Percentiles rank a stretch among this genome's conserved stretches.
Conservation (phyloP, 108 stramenopile genomes). For the Schizochytrium sp. region DNA sequence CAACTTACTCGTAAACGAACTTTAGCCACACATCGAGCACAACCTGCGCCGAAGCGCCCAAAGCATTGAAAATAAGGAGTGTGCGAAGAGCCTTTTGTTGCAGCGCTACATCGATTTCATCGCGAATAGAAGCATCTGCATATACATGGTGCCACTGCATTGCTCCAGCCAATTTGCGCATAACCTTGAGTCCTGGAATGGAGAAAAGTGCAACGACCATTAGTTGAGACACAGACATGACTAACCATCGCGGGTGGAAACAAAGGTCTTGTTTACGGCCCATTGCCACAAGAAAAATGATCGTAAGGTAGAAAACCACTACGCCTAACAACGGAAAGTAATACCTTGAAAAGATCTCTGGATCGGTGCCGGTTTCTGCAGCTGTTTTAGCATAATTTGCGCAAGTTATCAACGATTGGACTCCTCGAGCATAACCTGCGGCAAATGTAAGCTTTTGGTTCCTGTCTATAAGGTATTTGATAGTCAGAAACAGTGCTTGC, state of each 20-base stretch:
- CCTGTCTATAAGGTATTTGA: neutral
- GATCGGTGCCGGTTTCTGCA: constrained; percentile 26
- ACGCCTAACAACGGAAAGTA: constrained; percentile 35
- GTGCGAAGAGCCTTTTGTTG: neutral
- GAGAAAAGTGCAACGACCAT: constrained; percentile 43
- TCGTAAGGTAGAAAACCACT: constrained; percentile 4
- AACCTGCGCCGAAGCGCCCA: constrained; percentile 38
- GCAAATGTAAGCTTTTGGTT: constrained; percentile 38
- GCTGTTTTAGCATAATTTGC: constrained; percentile 51
- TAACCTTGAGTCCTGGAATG: constrained; percentile 30
- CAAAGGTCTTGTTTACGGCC: neutral
- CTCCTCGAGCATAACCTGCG: constrained; percentile 16
- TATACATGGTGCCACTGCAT: constrained; percentile 14
- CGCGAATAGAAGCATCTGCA: neutral
- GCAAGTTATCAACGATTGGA: constrained; percentile 45
- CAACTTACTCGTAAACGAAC: constrained; percentile 46
- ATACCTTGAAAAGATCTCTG: constrained; percentile 15
- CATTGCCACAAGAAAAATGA: constrained; percentile 51
- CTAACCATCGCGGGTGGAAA: constrained; percentile 54
- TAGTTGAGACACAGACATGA: constrained; percentile 58
- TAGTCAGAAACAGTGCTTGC: constrained; percentile 21
- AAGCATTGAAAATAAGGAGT: neutral
- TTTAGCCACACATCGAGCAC: constrained; percentile 51
- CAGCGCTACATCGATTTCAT: neutral
- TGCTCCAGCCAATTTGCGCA: constrained; percentile 50